A percentile compares a stretch with the other conserved stretches of the same genome.
phyloP scores from a whole-genome alignment of 139 green algal genomes.

The Chlamydomonas sp. region DNA sequence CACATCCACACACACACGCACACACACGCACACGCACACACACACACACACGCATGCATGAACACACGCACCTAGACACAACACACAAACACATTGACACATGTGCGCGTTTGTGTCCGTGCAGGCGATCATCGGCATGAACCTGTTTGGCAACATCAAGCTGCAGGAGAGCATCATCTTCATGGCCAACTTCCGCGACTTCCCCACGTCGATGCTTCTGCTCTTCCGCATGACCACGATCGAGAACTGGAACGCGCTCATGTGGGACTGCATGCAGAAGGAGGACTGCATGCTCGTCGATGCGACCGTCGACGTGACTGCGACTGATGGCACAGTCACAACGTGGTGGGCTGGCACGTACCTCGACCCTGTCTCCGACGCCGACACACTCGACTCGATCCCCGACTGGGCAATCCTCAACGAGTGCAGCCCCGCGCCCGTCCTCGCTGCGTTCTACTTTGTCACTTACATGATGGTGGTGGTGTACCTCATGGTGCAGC shows the following conservation, averaged over 20 bases:
- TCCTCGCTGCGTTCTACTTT: constrained; percentile 22
- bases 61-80: no score
- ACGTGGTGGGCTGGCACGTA: constrained; percentile 3
- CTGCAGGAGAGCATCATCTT: constrained; percentile 30
- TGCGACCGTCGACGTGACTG: background rate
- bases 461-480: constrained; percentile 24
- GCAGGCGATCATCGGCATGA: constrained; percentile 66
- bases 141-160: constrained; percentile 65
- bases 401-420: background rate
- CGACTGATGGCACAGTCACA: background rate
- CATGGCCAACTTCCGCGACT: constrained; percentile 66
- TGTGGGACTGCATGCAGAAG: constrained; percentile 17
- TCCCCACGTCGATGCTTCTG: constrained; percentile 47
- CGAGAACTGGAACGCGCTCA: constrained; percentile 32
- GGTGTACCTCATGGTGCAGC: constrained; percentile 17
- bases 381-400: background rate
- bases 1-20: no score
- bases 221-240: constrained; percentile 40
- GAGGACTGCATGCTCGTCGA: constrained; percentile 7
- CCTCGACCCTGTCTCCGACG: constrained; percentile 12
- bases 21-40: no score
- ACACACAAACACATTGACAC: no score
- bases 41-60: no score
- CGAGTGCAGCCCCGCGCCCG: constrained; percentile 13
- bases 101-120: no score